Base-by-base conservation (phyloP, 2,329 filamentous ascomycete species). In the Aspergillus sp. region DNA sequence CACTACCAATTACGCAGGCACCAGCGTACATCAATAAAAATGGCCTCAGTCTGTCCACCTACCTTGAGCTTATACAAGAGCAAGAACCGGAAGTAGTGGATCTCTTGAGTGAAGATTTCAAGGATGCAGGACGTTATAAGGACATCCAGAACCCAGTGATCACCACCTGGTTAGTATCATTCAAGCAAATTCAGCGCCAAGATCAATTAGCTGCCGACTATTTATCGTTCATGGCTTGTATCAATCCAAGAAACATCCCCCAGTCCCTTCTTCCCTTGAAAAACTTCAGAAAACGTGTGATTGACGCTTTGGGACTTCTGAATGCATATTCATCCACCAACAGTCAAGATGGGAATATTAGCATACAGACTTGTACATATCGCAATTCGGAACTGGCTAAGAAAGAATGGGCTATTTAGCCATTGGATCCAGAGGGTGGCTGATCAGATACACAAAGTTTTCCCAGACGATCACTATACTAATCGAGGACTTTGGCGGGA, bases 1-100 rank as follows among this genome's bases (percentile, higher is more conserved):
- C 50, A 20, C 30, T 56, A 7, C 52, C 52, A 17, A 48, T 56
- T 15, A 25, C 43, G 15, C 51, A 53, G 32, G 51, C 51, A 4
- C 44, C 51, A 27, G 47, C 50, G 22, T 56, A 51, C 38, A 54
- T 56, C 27, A 56, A 54, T 42, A 38, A 44, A n/a, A 57, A 48
- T 12, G n/a, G 13, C 1, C 32, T 46, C 2, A 22, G 22, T 4
- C 9, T 53, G 2, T 22, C 35, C 3, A 13, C 42, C 7, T 57
- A 57, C 42, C 7, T 45, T 3, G 2, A 6, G 15, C 47, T 55
- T 2, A 19, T 57, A 6, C 6, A 39, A 13, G 30, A 51, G 23
- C 44, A 50, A 2, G 53, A 53, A 27, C 10, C 23, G 1, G 38
- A 44, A 2, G 47, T 30, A 3, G 23, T 49, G 1, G 45, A 53